Conservation (phyloP, 768 basidiomycete species). For the Kwoniella pini region DNA sequence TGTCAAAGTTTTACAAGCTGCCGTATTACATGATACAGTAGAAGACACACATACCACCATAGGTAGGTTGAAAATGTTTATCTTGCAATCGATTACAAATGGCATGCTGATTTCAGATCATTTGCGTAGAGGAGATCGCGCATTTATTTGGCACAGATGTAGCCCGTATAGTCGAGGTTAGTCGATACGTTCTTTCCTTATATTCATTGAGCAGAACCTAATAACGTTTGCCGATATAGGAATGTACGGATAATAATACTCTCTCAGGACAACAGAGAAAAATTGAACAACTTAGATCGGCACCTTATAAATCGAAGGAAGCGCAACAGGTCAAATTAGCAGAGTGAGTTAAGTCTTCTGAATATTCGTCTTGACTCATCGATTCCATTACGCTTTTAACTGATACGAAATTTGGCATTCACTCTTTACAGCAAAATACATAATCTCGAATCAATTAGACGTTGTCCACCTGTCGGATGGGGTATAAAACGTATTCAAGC, state of each 20-base stretch:
- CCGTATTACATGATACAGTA: slow-evolving; percentile 54
- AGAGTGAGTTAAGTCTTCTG: slow-evolving; percentile 36
- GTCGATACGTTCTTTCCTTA: not conserved
- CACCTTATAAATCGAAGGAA: slow-evolving; percentile 44
- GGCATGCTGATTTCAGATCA: not conserved
- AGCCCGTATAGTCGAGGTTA: slow-evolving; percentile 49
- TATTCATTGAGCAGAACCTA: not conserved
- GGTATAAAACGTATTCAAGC: slow-evolving; percentile 44
- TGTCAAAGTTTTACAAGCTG: slow-evolving; percentile 51
- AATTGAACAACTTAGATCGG: slow-evolving; percentile 44
- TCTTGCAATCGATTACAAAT: not conserved
- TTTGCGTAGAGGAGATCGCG: slow-evolving; percentile 42
- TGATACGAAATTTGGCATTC: too few relatives aligned
- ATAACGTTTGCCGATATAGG: slow-evolving; percentile 21
- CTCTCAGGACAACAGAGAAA: slow-evolving; percentile 41
- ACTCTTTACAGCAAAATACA: slow-evolving; percentile 44
- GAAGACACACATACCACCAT: slow-evolving; percentile 54
- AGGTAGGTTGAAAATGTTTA: slow-evolving; percentile 22
- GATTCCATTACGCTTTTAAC: not conserved
- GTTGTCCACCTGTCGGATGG: slow-evolving; percentile 53
- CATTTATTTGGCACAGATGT: slow-evolving; percentile 49
- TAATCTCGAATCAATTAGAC: slow-evolving; percentile 48
- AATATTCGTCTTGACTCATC: not conserved
- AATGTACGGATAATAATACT: slow-evolving; percentile 49
- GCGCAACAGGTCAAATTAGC: slow-evolving; percentile 53